These are phyloP conservation scores for Pichia kluyveri DNA, from an alignment of 805 yeast species.

Conservation along the genomic window DNA sequence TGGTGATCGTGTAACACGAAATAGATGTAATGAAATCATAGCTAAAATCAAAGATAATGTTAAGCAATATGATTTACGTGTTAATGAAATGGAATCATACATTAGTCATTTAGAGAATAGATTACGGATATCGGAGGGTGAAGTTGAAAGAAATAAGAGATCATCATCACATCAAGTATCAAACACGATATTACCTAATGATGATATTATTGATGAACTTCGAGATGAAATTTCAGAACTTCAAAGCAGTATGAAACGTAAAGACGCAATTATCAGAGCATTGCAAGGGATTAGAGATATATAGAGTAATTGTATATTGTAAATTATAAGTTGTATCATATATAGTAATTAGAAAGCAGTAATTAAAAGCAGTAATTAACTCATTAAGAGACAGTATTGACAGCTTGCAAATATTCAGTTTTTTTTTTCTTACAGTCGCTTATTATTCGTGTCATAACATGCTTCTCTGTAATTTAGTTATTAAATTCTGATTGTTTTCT, in stretches of 20 bases:
- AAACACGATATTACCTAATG: background rate
- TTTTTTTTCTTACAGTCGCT: too few relatives aligned
- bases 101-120: constrained; percentile 9
- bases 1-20: background rate
- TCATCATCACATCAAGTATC: too few relatives aligned
- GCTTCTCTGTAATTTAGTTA: too few relatives aligned
- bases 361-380: too few relatives aligned
- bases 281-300: constrained; percentile 21
- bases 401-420: too few relatives aligned
- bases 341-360: too few relatives aligned
- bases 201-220: constrained; percentile 27
- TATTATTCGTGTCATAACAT: too few relatives aligned
- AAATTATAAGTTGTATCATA: background rate
- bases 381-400: too few relatives aligned
- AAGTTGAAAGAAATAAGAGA: constrained; percentile 2
- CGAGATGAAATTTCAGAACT: constrained; percentile 63
- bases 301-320: background rate
- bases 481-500: too few relatives aligned
- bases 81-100: constrained; percentile 8
- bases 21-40: background rate
- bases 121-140: constrained; percentile 7
- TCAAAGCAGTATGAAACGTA: constrained; percentile 52
- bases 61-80: constrained; percentile 2
- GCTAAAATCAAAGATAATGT: background rate
- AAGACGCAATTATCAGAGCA: constrained; percentile 72